Base-by-base conservation (phyloP, 1,284 basidiomycete species). In the Phellopilus nigrolimitatus region DNA sequence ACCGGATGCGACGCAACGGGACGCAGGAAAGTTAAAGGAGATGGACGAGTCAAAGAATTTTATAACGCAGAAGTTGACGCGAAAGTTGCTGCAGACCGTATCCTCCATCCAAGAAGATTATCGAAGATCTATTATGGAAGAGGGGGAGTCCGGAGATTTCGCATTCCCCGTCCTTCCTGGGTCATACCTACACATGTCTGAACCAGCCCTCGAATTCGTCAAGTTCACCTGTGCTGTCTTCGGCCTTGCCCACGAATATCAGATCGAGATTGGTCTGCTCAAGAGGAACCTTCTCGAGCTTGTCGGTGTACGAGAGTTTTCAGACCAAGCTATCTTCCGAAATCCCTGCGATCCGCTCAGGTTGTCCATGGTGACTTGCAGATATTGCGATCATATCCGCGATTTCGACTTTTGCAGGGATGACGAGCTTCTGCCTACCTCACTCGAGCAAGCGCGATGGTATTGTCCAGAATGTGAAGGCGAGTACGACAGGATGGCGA, bases 341-440 rank as follows among this genome's bases (percentile, higher is more conserved):
- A 95, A 97, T 64, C 95, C 95, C 0, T 98, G 95, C 71, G 88
- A 97, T 62, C 84, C 92, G 2, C 80, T 98, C 56, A 87, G 88
- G 59, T 69, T 98, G 22, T 77, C 85, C 21, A 91, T 91, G 64
- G 88, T 98, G 22, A 89, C 95, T 22, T 99, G 97, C 67, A 81
- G 79, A 48, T 82, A 88, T 62, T 99, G 97, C 71, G 95, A 95
- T 66, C 74, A 79, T 19, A 79, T 95, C 54, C 82, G 91, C 15
- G 92, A 95, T 66, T 89, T 99, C 59, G 95, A 99, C 66, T 87
- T 98, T 59, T 97, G 94, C 64, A 81, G 95, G n/a, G 95, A 97
- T 66, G 76, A 84, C 4, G 91, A 94, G 56, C 77, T 97, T 37
- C 72, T 93, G 45, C 86, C 89, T 0, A 72, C 74, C 58, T 64